Base-by-base conservation (phyloP, 2,329 filamentous ascomycete species). In the Huntiella omanensis region DNA sequence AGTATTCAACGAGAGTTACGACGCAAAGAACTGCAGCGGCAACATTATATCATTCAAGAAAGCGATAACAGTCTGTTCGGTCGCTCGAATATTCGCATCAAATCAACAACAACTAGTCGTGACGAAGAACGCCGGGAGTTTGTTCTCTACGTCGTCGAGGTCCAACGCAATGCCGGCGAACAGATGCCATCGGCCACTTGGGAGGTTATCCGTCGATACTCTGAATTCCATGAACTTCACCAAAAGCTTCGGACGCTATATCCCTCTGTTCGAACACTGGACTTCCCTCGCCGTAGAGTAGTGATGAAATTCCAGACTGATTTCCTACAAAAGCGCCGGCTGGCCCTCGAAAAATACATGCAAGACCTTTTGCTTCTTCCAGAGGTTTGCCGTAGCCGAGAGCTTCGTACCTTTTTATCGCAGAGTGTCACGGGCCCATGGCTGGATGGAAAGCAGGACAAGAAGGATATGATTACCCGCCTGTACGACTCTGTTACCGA, bases 1-100 rank as follows among this genome's bases (percentile, higher is more conserved):
- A 98, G 91, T 60, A 65, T 98, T 48, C 83, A 93, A 56, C 73
- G 91, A 53, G 91, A 98, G 60, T 86, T 96, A 46, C 75, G 85
- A 48, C 77, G 87, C 33, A 98, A 96, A 59, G 88, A 96, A 61
- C 73, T 98, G 56, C 91, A 98, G 59, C 75, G 87, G 45, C 91
- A 94, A 60, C 92, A 98, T 59, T 98, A 98, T 55, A 84, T 93
- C 40, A 77, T 96, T 5, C 91, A 98, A 61, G 91, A 98, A 62
- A 95, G 86, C 57, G 92, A 98, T 59, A 98, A 94, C 60, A 94
- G 86, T 59, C 68, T 98, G 17, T 96, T 93, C 56, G 91, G 91
- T 2, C 82, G 88, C 13, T 88, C 91, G 2, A 84, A 77, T 0
- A 77, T 96, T 55, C 81, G 75, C 54, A 95, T 98, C 58, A 91